Conservation (phyloP, 495 filamentous ascomycete genomes). For the Hypoxylon fuscum region DNA sequence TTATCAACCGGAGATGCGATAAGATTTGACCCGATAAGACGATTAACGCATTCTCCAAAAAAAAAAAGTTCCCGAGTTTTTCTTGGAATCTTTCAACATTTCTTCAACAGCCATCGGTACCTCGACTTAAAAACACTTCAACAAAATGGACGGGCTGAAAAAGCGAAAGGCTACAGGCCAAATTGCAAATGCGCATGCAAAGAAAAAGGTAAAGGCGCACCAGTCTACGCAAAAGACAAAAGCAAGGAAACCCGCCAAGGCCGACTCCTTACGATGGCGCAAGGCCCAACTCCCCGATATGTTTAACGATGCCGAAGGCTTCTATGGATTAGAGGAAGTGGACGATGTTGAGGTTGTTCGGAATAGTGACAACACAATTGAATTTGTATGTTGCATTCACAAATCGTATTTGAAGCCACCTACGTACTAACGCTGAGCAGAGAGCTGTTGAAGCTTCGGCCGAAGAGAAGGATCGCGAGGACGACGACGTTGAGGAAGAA, state of each 20-base stretch:
- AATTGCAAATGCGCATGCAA: conserved; percentile 39
- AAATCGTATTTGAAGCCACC: not conserved
- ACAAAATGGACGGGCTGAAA: conserved; percentile 48
- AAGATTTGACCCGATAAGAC: too few relatives aligned
- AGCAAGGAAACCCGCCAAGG: conserved; percentile 47
- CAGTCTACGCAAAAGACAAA: conserved; percentile 23
- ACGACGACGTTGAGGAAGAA: conserved; percentile 26
- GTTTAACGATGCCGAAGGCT: conserved; percentile 91
- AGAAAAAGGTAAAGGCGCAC: conserved; percentile 61
- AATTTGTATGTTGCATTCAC: conserved; percentile 57
- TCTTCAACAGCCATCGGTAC: not conserved
- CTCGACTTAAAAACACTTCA: not conserved
- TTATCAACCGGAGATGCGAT: conserved; percentile 11
- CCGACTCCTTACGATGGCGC: conserved; percentile 84
- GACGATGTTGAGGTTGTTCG: conserved; percentile 85
- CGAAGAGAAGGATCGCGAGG: not conserved
- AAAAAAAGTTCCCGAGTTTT: conserved; percentile 41
- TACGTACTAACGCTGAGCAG: conserved; percentile 27
- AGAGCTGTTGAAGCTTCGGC: conserved; percentile 20
- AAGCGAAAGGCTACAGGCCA: conserved; percentile 55
- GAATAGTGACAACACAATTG: conserved; percentile 58
- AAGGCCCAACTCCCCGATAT: conserved; percentile 84
- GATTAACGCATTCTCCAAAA: too few relatives aligned
- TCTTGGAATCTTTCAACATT: too few relatives aligned
- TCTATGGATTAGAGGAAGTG: conserved; percentile 92